A percentile compares a stretch with the other conserved stretches of the same genome.
These are phyloP conservation scores for Irpex lacteus DNA, from an alignment of 1,284 basidiomycete species.

Conservation along the genomic window DNA sequence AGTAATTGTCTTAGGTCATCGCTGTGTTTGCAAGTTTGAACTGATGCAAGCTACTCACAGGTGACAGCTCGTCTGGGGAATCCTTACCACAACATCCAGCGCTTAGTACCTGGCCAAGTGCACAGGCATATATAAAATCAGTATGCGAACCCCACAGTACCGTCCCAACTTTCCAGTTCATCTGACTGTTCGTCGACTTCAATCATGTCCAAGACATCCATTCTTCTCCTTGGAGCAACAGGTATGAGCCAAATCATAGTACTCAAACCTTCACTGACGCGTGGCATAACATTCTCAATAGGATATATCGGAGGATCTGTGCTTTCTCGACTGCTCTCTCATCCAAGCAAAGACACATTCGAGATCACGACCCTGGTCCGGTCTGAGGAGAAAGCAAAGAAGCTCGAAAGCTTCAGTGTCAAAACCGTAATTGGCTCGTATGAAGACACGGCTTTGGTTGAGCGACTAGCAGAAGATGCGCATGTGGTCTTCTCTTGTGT, in stretches of 20 bases:
- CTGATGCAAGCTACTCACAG: too few species aligned
- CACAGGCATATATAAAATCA: too few species aligned
- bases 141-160: too few species aligned
- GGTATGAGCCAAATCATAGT: constrained; percentile 22
- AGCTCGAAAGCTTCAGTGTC: constrained; percentile 19
- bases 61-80: too few species aligned
- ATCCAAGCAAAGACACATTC: constrained; percentile 16
- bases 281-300: neutral
- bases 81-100: too few species aligned
- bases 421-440: constrained; percentile 20
- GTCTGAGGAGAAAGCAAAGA: constrained; percentile 19
- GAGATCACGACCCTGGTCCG: constrained; percentile 24
- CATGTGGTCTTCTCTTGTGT: constrained; percentile 22
- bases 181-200: neutral
- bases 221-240: constrained; percentile 42
- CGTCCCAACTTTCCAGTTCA: neutral
- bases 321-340: constrained; percentile 19
- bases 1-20: too few species aligned
- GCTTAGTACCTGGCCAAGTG: too few species aligned
- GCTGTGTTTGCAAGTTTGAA: too few species aligned
- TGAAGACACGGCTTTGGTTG: constrained; percentile 15
- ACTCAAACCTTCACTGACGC: neutral
- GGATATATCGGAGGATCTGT: neutral
- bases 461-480: constrained; percentile 11
- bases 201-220: constrained; percentile 10